Evolutionary conservation across 2,329 filamentous ascomycete species (phyloP).

Genomic region (Scytalidium lignicola): DNA sequence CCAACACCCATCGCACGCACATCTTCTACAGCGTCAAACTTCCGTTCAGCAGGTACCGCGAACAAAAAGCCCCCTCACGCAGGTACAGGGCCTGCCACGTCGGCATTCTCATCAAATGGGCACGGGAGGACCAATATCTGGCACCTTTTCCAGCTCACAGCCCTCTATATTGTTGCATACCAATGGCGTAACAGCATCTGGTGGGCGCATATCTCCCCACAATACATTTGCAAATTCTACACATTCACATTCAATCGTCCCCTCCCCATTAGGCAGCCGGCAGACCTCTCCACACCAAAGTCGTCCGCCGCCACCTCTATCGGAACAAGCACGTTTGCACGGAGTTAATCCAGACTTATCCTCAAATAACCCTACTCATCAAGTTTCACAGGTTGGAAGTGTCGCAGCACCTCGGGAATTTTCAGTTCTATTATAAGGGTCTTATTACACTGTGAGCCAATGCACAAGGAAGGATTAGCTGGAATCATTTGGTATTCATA

Average conservation of each 20-base stretch:
- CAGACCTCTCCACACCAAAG: slow-evolving; percentile 26
- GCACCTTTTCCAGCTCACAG: slow-evolving; percentile 24
- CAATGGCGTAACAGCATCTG: slow-evolving; percentile 18
- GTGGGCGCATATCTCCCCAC: slow-evolving; percentile 24
- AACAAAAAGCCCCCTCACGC: slow-evolving; percentile 29
- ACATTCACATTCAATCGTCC: slow-evolving; percentile 22
- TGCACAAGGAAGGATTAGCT: not conserved
- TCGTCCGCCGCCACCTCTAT: slow-evolving; percentile 12
- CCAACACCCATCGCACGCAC: slow-evolving; percentile 64
- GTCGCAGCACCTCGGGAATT: not conserved
- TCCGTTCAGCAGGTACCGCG: slow-evolving; percentile 32
- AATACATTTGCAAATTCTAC: slow-evolving; percentile 24
- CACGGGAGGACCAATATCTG: slow-evolving; percentile 22
- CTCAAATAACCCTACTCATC: not conserved
- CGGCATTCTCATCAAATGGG: slow-evolving; percentile 34
- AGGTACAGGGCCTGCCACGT: slow-evolving; percentile 26
- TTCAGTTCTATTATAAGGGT: not conserved
- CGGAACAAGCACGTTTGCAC: slow-evolving; percentile 9
- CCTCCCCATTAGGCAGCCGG: slow-evolving; percentile 26
- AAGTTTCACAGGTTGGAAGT: not conserved
- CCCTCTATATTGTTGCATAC: slow-evolving; percentile 19
- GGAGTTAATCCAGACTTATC: not conserved
- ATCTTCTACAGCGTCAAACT: slow-evolving; percentile 35
- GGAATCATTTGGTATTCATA: not conserved
- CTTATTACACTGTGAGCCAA: not conserved